Percentiles rank a stretch among this genome's conserved stretches.
These are phyloP conservation scores for Coemansia sp. DNA, from an alignment of 192 early-diverging fungal species.

Conservation along the genomic window DNA sequence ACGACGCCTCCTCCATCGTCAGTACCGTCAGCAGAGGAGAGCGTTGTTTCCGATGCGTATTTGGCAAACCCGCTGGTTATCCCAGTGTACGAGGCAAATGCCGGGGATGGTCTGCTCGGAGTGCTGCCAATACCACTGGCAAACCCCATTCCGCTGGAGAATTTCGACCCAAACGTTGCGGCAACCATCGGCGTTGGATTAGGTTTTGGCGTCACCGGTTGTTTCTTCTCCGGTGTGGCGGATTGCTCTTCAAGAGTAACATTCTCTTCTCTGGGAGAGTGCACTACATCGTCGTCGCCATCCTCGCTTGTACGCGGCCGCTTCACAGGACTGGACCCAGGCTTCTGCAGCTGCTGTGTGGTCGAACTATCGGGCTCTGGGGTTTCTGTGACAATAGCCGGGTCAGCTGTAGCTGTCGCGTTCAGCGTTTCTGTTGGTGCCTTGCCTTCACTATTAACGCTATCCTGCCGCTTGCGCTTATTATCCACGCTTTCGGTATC, in stretches of 20 bases:
- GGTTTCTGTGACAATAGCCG: neutral
- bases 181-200: conserved; percentile 2
- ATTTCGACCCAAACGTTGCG: conserved; percentile 27
- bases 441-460: conserved; percentile 17
- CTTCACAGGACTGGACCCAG: conserved; percentile 41
- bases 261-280: neutral
- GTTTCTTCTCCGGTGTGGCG: neutral
- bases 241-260: neutral
- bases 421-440: neutral
- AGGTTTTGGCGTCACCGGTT: conserved; percentile 10
- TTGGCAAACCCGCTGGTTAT: conserved; percentile 42
- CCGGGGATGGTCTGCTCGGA: conserved; percentile 18
- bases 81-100: conserved; percentile 21
- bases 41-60: conserved; percentile 27
- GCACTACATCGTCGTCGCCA: conserved; percentile 17
- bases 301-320: conserved; percentile 48
- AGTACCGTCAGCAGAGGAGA: neutral
- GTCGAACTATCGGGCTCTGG: neutral
- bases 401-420: neutral
- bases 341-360: neutral
- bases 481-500: conserved; percentile 24
- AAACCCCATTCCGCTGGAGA: conserved; percentile 33
- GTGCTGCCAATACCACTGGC: conserved; percentile 11
- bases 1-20: conserved; percentile 5
- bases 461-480: conserved; percentile 55